A percentile compares a stretch with the other conserved stretches of the same genome.
Evolutionary conservation across 2,329 filamentous ascomycete genomes (phyloP).

Genomic region (Tolypocladium endophyticum): DNA sequence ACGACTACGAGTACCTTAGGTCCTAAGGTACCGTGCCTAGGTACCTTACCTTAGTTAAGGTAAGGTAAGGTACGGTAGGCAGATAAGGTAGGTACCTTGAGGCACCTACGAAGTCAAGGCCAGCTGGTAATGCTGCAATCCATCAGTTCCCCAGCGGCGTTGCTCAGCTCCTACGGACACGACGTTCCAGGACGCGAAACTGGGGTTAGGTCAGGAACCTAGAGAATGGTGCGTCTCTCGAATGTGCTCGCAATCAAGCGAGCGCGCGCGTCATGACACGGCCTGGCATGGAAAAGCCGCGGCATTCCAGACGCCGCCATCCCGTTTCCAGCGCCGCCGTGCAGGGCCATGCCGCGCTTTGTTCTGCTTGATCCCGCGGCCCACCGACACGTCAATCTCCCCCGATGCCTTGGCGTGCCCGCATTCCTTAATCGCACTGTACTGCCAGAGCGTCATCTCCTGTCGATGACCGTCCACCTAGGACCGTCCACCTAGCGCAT

Average conservation of each 20-base stretch:
- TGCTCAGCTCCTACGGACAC: background rate
- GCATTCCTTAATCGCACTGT: constrained; percentile 14
- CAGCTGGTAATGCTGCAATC: background rate
- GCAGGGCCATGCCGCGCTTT: background rate
- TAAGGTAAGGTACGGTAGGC: background rate
- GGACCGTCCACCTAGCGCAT: constrained; percentile 6
- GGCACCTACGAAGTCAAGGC: too few species aligned
- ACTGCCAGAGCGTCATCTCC: constrained; percentile 8
- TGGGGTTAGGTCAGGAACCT: background rate
- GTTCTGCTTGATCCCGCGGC: background rate
- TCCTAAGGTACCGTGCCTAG: too few species aligned
- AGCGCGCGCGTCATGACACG: background rate
- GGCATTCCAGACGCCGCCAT: background rate
- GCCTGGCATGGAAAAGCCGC: background rate
- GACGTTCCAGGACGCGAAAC: background rate
- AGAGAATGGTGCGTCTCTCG: background rate
- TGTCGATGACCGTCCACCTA: constrained; percentile 5
- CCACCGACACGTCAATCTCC: background rate
- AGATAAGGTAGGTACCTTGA: too few species aligned
- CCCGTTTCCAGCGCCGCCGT: background rate
- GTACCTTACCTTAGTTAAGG: too few species aligned
- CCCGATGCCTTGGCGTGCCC: background rate
- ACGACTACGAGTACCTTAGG: background rate
- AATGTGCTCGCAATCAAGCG: background rate
- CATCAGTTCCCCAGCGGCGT: background rate